Evolutionary conservation across 2,329 filamentous ascomycete genomes (phyloP).

Genomic region (Colletotrichum chlorophyti): DNA sequence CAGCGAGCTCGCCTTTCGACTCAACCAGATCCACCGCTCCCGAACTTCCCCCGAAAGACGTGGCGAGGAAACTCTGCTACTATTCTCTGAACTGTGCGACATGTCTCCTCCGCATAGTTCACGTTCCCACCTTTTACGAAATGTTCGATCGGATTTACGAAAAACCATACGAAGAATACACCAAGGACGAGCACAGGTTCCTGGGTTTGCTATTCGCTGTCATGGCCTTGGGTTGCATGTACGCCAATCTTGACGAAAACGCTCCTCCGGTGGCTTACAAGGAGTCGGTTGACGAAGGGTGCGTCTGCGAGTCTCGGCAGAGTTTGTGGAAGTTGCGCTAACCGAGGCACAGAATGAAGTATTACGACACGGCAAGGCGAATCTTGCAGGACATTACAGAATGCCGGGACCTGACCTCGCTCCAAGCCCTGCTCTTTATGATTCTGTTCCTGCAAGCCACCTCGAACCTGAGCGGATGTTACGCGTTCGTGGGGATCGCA

Average conservation of each 20-base stretch:
- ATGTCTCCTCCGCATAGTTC: slow-evolving; percentile 72
- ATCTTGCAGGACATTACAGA: slow-evolving; percentile 71
- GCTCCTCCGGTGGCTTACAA: slow-evolving; percentile 56
- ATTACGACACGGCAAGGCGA: slow-evolving; percentile 71
- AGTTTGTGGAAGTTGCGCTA: slow-evolving; percentile 21
- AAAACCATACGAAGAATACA: slow-evolving; percentile 66
- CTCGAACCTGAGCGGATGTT: slow-evolving; percentile 80
- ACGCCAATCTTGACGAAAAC: slow-evolving; percentile 63
- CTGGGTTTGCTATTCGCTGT: slow-evolving; percentile 75
- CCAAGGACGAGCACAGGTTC: slow-evolving; percentile 70
- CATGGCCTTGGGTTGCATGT: slow-evolving; percentile 77
- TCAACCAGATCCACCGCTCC: slow-evolving; percentile 58
- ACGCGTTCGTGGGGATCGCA: slow-evolving; percentile 81
- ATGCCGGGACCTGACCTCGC: slow-evolving; percentile 75
- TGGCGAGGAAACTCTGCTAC: slow-evolving; percentile 59
- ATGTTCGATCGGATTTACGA: slow-evolving; percentile 82
- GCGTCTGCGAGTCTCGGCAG: slow-evolving; percentile 33
- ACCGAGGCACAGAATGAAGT: slow-evolving; percentile 68
- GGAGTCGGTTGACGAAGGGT: slow-evolving; percentile 63
- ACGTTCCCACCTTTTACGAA: slow-evolving; percentile 81
- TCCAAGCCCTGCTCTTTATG: slow-evolving; percentile 81
- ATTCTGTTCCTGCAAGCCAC: slow-evolving; percentile 83
- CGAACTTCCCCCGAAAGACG: slow-evolving; percentile 73
- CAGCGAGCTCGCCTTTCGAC: slow-evolving; percentile 70
- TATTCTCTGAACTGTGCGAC: slow-evolving; percentile 64